A percentile compares a stretch with the other conserved stretches of the same genome.
Conservation (phyloP, 2,329 filamentous ascomycete genomes). For the Hypoxylon sp. region DNA sequence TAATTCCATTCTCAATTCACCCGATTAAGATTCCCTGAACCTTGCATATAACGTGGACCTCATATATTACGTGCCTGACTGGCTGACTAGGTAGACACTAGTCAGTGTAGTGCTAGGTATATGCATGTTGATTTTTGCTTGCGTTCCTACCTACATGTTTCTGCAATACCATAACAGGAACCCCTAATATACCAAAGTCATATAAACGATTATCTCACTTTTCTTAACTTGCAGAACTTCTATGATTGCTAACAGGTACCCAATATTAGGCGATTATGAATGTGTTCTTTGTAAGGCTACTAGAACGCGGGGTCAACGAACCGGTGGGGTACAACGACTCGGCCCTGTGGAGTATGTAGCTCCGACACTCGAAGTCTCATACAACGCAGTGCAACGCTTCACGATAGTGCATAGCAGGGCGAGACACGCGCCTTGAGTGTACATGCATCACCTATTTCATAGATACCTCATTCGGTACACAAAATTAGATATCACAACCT, state of each 20-base stretch:
- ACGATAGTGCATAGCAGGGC: conserved; percentile 12
- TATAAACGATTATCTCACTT: conserved; percentile 3
- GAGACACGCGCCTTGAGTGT: background rate
- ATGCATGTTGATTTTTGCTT: conserved; percentile 6
- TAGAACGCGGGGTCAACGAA: conserved; percentile 24
- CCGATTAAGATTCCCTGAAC: conserved; percentile 3
- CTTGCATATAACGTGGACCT: conserved; percentile 10
- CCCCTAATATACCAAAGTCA: conserved; percentile 7
- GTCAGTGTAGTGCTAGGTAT: background rate
- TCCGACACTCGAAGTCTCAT: conserved; percentile 30
- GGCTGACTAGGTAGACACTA: too few species aligned
- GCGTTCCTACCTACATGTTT: background rate
- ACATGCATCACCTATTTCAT: background rate
- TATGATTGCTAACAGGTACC: background rate
- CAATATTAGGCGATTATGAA: conserved; percentile 24
- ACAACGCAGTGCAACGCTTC: conserved; percentile 8
- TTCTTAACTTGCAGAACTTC: background rate
- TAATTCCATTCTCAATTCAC: conserved; percentile 21
- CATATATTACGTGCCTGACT: background rate
- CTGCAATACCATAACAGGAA: background rate
- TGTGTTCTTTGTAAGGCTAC: conserved; percentile 22
- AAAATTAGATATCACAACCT: background rate
- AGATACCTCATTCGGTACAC: background rate
- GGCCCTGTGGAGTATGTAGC: conserved; percentile 33
- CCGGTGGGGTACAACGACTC: conserved; percentile 20